These are phyloP conservation scores for Hygrophila difformis DNA, from an alignment of 257 asterid genomes.

Conservation along the genomic window DNA sequence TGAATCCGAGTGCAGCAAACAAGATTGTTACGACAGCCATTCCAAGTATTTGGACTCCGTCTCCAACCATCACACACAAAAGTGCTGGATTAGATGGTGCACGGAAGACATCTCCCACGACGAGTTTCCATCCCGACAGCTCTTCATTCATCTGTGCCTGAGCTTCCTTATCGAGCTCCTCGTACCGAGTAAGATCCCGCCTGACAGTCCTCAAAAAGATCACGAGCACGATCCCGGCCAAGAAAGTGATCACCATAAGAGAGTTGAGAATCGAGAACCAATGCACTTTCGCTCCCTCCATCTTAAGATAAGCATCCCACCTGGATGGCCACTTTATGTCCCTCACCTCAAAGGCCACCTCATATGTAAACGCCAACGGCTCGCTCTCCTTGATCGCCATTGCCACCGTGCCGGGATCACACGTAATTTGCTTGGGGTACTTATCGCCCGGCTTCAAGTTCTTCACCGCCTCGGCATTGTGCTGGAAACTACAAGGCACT, in stretches of 20 bases:
- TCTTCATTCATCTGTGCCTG: slow-evolving; percentile 76
- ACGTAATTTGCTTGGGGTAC: slow-evolving; percentile 36
- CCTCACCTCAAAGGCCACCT: slow-evolving; percentile 49
- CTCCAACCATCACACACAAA: slow-evolving; percentile 59
- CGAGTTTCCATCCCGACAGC: slow-evolving; percentile 67
- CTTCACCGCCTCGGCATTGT: slow-evolving; percentile 31
- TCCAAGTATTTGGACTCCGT: slow-evolving; percentile 61
- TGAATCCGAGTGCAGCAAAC: slow-evolving; percentile 66
- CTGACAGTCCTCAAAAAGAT: slow-evolving; percentile 58
- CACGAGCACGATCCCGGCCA: slow-evolving; percentile 63
- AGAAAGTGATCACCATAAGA: slow-evolving; percentile 60
- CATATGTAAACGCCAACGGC: slow-evolving; percentile 44
- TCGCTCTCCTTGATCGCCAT: slow-evolving; percentile 48
- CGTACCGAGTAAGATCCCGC: slow-evolving; percentile 56
- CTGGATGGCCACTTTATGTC: slow-evolving; percentile 67
- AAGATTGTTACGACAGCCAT: slow-evolving; percentile 56
- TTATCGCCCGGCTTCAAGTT: slow-evolving; percentile 37
- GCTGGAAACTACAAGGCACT: slow-evolving; percentile 49
- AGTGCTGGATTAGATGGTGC: slow-evolving; percentile 48
- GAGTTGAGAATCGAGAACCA: slow-evolving; percentile 67
- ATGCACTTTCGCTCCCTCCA: slow-evolving; percentile 70
- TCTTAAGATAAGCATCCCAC: slow-evolving; percentile 67
- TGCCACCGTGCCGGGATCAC: slow-evolving; percentile 44
- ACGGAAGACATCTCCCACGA: slow-evolving; percentile 61
- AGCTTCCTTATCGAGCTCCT: slow-evolving; percentile 62